These are phyloP conservation scores for Saturnispora dispora DNA, from an alignment of 805 yeast species.

Conservation along the genomic window DNA sequence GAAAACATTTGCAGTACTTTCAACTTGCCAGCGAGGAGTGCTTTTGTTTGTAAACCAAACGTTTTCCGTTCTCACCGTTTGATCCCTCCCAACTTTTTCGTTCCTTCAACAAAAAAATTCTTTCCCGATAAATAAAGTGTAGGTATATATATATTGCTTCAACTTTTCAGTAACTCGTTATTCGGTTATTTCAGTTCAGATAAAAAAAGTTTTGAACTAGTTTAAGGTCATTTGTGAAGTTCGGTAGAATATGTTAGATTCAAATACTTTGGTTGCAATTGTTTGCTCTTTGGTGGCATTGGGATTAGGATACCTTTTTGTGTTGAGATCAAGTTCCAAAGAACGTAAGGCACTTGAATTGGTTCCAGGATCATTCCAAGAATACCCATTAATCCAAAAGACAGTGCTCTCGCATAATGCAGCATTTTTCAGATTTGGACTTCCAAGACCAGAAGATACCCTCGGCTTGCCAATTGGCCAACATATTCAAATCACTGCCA, in stretches of 20 bases:
- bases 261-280: slow-evolving; percentile 1
- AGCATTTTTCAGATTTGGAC: slow-evolving; percentile 72
- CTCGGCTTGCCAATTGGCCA: slow-evolving; percentile 93
- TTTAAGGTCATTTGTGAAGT: too few species aligned
- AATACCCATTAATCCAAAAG: slow-evolving; percentile 74
- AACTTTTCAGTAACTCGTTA: not conserved
- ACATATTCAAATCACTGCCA: slow-evolving; percentile 75
- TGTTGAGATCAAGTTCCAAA: slow-evolving; percentile 8
- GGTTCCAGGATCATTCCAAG: slow-evolving; percentile 47
- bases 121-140: not conserved
- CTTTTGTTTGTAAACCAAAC: too few species aligned
- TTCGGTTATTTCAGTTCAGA: not conserved
- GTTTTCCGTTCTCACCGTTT: not conserved
- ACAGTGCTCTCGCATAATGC: slow-evolving; percentile 72
- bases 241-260: slow-evolving; percentile 1
- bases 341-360: slow-evolving; percentile 49
- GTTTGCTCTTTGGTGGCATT: slow-evolving; percentile 14
- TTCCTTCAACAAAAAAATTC: not conserved
- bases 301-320: slow-evolving; percentile 15
- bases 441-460: slow-evolving; percentile 64
- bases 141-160: not conserved
- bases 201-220: not conserved
- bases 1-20: too few species aligned
- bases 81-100: not conserved
- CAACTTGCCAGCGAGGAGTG: not conserved